Percentiles rank a stretch among this genome's conserved stretches.
These are phyloP conservation scores for Coprinellus micaceus DNA, from an alignment of 768 basidiomycete species.

Conservation along the genomic window DNA sequence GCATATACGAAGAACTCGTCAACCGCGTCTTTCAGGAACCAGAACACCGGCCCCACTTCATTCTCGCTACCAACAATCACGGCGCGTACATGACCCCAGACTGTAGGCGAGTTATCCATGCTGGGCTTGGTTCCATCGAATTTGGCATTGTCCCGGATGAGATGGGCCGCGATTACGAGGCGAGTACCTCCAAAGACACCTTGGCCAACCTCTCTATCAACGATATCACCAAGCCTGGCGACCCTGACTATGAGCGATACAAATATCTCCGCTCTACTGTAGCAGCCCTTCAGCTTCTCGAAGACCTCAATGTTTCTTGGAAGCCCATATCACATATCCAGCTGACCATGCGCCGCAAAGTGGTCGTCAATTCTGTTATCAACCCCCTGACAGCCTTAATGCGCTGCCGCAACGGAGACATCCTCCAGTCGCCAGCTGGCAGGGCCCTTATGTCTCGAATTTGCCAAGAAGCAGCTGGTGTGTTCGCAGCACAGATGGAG, in stretches of 20 bases:
- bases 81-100: constrained; percentile 58
- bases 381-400: constrained; percentile 85
- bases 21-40: constrained; percentile 68
- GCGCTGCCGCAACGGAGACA: constrained; percentile 74
- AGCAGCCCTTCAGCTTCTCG: constrained; percentile 53
- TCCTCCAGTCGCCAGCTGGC: constrained; percentile 48
- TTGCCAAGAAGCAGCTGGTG: constrained; percentile 67
- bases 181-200: constrained; percentile 33
- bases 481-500: constrained; percentile 52
- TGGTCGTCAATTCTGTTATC: constrained; percentile 77
- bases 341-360: constrained; percentile 68
- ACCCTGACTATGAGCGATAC: constrained; percentile 43
- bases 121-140: constrained; percentile 65
- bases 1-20: constrained; percentile 78
- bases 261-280: constrained; percentile 65
- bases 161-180: constrained; percentile 59
- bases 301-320: constrained; percentile 60
- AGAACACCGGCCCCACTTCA: constrained; percentile 73
- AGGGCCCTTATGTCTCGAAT: constrained; percentile 45
- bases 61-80: constrained; percentile 80
- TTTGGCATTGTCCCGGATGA: constrained; percentile 79
- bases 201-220: constrained; percentile 42
- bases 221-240: constrained; percentile 45
- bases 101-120: constrained; percentile 51
- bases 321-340: constrained; percentile 64